Conservation (phyloP, 169 alveolate species). For the Plasmodium cynomolgi region DNA sequence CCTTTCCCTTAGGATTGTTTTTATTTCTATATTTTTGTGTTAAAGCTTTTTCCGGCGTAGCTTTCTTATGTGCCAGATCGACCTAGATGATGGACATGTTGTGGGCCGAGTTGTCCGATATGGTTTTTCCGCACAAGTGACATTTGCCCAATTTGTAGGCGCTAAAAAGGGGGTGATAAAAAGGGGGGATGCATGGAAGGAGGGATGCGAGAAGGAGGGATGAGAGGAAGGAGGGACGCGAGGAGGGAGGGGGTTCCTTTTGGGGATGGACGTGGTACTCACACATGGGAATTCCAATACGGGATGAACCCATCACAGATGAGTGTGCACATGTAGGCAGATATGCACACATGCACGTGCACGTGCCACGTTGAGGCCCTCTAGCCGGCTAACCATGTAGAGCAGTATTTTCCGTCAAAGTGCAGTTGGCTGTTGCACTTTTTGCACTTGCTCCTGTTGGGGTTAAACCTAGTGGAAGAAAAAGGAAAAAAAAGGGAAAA, state of each 20-base stretch:
- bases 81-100: conserved; percentile 81
- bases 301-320: neutral
- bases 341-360: neutral
- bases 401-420: conserved; percentile 84
- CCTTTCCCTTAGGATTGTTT: neutral
- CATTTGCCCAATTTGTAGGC: conserved; percentile 85
- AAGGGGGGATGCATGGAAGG: neutral
- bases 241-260: too few relatives aligned
- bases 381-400: conserved; percentile 76
- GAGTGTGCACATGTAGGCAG: neutral
- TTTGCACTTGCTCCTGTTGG: conserved; percentile 83
- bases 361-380: neutral
- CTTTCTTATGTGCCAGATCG: neutral
- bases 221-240: neutral
- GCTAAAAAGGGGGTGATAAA: conserved; percentile 18
- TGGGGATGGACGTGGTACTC: too few relatives aligned
- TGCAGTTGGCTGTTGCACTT: conserved; percentile 83
- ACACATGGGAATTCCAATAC: neutral
- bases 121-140: conserved; percentile 85
- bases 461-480: conserved; percentile 72
- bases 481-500: neutral
- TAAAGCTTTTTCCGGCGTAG: neutral
- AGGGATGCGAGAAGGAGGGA: too few relatives aligned
- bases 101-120: conserved; percentile 82
- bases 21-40: neutral